These are phyloP conservation scores for Lasiodiplodia sp. DNA, from an alignment of 2,329 filamentous ascomycete species.

Conservation along the genomic window DNA sequence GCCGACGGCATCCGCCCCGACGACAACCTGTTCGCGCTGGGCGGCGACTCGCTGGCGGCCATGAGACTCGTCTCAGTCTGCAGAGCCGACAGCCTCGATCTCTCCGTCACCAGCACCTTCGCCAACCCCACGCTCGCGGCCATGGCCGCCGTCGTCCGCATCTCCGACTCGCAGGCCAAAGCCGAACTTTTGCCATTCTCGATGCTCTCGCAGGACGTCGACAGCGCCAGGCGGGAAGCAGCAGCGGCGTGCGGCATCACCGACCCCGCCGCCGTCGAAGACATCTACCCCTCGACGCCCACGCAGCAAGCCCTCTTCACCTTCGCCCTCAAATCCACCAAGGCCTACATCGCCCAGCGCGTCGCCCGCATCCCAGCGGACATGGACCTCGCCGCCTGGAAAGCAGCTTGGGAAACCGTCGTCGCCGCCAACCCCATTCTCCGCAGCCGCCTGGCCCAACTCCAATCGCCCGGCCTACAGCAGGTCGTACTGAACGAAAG, in stretches of 20 bases:
- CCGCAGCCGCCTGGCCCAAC: slow-evolving; percentile 33
- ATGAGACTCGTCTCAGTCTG: slow-evolving; percentile 68
- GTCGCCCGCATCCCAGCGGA: slow-evolving; percentile 41
- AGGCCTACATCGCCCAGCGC: slow-evolving; percentile 50
- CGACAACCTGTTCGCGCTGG: slow-evolving; percentile 67
- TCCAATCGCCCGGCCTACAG: slow-evolving; percentile 30
- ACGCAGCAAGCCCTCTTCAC: slow-evolving; percentile 52
- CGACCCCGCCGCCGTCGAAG: slow-evolving; percentile 40
- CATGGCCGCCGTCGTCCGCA: slow-evolving; percentile 53
- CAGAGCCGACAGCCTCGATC: slow-evolving; percentile 55
- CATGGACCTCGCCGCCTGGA: slow-evolving; percentile 43
- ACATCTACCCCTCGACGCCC: slow-evolving; percentile 52
- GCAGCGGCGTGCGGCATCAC: slow-evolving; percentile 43
- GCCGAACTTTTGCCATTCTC: slow-evolving; percentile 44
- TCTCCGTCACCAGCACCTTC: slow-evolving; percentile 66
- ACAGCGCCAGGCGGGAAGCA: slow-evolving; percentile 48
- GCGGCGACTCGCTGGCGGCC: slow-evolving; percentile 66
- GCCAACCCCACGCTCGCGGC: slow-evolving; percentile 52
- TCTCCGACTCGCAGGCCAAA: slow-evolving; percentile 34
- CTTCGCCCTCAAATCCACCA: slow-evolving; percentile 46
- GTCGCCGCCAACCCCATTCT: slow-evolving; percentile 44
- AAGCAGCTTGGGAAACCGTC: slow-evolving; percentile 47
- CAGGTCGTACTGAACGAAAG: slow-evolving; percentile 1
- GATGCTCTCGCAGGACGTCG: slow-evolving; percentile 39
- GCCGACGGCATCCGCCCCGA: slow-evolving; percentile 57